These are phyloP conservation scores for Fusarium sp. DNA, from an alignment of 2,329 filamentous ascomycete genomes.

Conservation along the genomic window DNA sequence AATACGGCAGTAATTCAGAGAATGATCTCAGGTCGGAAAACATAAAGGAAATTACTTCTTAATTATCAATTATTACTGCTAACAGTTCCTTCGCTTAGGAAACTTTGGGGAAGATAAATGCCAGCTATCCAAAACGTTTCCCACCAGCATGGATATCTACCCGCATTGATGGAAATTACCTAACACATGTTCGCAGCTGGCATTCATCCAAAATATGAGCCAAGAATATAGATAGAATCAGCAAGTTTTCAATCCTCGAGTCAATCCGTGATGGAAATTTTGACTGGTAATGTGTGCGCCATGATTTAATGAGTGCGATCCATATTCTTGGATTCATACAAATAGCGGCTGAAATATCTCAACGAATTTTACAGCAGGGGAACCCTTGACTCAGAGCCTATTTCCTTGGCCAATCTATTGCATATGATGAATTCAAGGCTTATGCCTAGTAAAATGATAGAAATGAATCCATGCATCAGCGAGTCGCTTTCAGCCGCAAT, in stretches of 20 bases:
- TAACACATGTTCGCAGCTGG: too few relatives aligned
- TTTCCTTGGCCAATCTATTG: background rate
- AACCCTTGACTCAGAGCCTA: background rate
- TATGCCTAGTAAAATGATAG: background rate
- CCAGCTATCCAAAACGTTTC: too few relatives aligned
- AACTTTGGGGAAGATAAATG: too few relatives aligned
- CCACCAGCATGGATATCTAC: too few relatives aligned
- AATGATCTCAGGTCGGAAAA: too few relatives aligned
- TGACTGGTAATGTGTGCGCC: background rate
- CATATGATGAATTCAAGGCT: background rate
- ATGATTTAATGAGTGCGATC: background rate
- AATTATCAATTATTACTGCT: too few relatives aligned
- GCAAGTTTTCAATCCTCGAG: too few relatives aligned
- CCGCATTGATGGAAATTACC: too few relatives aligned
- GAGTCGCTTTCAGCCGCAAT: conserved; percentile 1
- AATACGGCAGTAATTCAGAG: too few relatives aligned
- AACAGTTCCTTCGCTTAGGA: too few relatives aligned
- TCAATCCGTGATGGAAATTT: background rate
- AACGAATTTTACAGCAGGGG: background rate
- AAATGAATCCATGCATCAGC: background rate
- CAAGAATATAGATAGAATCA: background rate
- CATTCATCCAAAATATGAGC: background rate
- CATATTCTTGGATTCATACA: background rate
- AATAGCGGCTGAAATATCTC: background rate
- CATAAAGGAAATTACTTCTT: too few relatives aligned